Percentiles rank a stretch among this genome's conserved stretches.
Evolutionary conservation across 2,329 filamentous ascomycete species (phyloP).

Genomic region (Helotiales sp.): DNA sequence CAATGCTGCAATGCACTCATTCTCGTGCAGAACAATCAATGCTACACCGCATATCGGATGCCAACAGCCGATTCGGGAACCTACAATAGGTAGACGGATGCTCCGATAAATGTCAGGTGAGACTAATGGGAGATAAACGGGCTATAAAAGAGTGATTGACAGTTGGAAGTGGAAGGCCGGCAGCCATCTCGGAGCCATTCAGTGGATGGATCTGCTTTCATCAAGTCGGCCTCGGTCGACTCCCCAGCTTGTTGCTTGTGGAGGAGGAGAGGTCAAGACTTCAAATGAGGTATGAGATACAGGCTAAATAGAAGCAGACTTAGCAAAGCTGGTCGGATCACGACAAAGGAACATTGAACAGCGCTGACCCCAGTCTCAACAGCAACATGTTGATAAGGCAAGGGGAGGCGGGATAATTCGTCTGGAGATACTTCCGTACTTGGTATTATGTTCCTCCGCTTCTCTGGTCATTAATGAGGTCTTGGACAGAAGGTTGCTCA

Average conservation of each 20-base stretch:
- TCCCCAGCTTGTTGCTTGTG: too few species aligned
- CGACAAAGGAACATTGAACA: too few species aligned
- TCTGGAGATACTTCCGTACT: neutral
- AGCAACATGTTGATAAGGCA: neutral
- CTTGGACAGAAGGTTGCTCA: too few species aligned
- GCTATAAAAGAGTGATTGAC: neutral
- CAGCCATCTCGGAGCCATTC: neutral
- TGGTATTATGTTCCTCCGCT: too few species aligned
- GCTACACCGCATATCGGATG: neutral
- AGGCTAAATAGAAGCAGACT: too few species aligned
- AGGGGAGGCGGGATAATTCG: neutral
- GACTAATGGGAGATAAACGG: neutral
- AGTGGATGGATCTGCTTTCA: too few species aligned
- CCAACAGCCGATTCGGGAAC: neutral
- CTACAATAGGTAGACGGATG: neutral
- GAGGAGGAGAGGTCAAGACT: too few species aligned
- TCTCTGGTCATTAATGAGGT: too few species aligned
- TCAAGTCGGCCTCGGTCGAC: too few species aligned
- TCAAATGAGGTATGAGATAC: too few species aligned
- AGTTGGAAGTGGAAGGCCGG: neutral
- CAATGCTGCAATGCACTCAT: neutral
- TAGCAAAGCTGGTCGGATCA: too few species aligned
- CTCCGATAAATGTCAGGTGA: neutral
- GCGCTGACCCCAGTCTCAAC: neutral
- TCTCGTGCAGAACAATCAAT: neutral